phyloP scores from a whole-genome alignment of 2,329 filamentous ascomycete species.

The Bipolaris bicolor region DNA sequence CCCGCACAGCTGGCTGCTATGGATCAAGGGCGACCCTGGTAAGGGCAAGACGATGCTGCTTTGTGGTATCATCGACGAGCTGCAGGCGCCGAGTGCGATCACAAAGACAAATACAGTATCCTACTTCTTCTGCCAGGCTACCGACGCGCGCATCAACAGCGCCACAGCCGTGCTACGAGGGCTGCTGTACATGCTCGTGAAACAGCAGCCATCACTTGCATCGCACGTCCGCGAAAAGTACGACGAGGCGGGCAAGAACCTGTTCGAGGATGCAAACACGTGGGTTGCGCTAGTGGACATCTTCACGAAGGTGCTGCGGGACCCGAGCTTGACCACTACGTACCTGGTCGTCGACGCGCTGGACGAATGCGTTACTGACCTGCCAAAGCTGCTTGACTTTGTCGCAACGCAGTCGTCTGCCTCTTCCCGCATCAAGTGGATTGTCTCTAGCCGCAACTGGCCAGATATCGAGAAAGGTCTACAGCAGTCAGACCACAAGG shows the following conservation, averaged over 20 bases:
- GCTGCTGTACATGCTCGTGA: constrained; percentile 51
- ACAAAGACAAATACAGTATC: no score
- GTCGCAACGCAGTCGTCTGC: neutral
- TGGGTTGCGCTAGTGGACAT: constrained; percentile 34
- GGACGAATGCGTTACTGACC: constrained; percentile 15
- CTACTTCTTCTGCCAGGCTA: constrained; percentile 47
- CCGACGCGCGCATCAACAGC: constrained; percentile 50
- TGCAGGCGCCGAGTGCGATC: no score
- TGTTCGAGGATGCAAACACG: constrained; percentile 44
- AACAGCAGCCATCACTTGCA: constrained; percentile 42
- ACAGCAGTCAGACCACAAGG: neutral
- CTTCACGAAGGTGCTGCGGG: constrained; percentile 52
- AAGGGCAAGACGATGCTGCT: constrained; percentile 3
- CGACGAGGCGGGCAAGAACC: constrained; percentile 7
- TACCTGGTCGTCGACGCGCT: constrained; percentile 23
- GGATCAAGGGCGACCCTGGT: neutral
- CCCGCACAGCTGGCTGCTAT: neutral
- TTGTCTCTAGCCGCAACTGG: neutral
- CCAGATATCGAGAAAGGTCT: neutral
- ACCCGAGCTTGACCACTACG: constrained; percentile 25
- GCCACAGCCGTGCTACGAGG: constrained; percentile 52
- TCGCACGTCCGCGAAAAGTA: constrained; percentile 35
- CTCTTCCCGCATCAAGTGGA: neutral
- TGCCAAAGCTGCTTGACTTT: neutral
- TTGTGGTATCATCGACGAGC: neutral